Percentiles rank a stretch among this genome's conserved stretches.
Conservation (phyloP, 106 monocot genomes). For the Narthecium ossifragum region DNA sequence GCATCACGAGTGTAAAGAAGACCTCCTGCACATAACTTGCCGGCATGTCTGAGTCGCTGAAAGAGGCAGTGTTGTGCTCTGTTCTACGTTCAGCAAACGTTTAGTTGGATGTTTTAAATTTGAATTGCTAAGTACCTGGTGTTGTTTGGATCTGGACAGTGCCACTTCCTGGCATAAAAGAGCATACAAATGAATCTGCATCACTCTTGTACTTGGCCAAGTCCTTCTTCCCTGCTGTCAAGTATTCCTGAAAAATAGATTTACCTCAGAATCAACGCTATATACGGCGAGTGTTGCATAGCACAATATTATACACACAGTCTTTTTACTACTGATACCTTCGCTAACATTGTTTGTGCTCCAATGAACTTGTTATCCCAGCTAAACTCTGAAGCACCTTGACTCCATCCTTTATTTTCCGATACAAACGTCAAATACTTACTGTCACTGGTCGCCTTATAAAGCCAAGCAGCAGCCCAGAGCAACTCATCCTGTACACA, state of each 20-base stretch:
- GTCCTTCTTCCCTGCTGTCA: constrained; percentile 21
- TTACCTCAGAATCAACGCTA: background rate
- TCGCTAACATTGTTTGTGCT: constrained; percentile 32
- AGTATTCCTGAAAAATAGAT: constrained; percentile 27
- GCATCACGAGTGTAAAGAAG: constrained; percentile 34
- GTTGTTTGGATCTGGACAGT: constrained; percentile 26
- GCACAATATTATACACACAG: too few species aligned
- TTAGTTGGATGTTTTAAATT: too few species aligned
- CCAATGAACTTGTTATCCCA: constrained; percentile 47
- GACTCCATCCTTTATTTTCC: constrained; percentile 42
- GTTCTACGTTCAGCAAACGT: too few species aligned
- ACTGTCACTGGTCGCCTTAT: constrained; percentile 22
- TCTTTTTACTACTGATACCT: too few species aligned
- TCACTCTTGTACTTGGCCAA: constrained; percentile 39
- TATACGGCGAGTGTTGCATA: too few species aligned
- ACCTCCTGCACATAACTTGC: constrained; percentile 31
- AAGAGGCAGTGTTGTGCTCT: too few species aligned
- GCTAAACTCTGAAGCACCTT: constrained; percentile 33
- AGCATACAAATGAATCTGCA: constrained; percentile 45
- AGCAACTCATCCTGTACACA: constrained; percentile 35
- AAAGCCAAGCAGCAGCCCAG: constrained; percentile 55
- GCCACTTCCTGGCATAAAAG: constrained; percentile 43
- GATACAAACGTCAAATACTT: constrained; percentile 26
- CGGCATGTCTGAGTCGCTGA: too few species aligned
- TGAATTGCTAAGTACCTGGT: too few species aligned